Conservation (phyloP, 768 basidiomycete genomes). For the Termitomyces sp. region DNA sequence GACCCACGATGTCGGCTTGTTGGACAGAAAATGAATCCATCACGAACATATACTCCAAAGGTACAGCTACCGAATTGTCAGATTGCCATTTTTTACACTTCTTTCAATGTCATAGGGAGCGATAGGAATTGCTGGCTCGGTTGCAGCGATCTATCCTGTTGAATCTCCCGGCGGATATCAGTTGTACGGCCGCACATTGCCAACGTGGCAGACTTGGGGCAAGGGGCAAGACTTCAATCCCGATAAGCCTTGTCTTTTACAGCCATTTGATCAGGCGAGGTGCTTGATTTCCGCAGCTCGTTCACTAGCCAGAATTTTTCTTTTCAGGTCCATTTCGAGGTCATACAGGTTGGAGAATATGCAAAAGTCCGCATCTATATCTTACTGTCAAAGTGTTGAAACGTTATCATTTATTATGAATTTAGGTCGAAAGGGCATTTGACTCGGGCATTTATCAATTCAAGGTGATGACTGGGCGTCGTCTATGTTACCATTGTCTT, state of each 20-base stretch:
- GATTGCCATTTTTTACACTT: not conserved
- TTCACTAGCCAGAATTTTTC: too few relatives aligned
- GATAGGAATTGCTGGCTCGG: conserved; percentile 63
- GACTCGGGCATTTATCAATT: conserved; percentile 50
- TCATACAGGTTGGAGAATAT: conserved; percentile 23
- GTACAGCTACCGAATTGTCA: conserved; percentile 26
- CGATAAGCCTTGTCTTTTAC: conserved; percentile 53
- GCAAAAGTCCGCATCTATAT: conserved; percentile 26
- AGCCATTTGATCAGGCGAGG: conserved; percentile 7
- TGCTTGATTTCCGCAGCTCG: not conserved
- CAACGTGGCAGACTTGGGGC: conserved; percentile 63
- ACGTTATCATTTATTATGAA: not conserved
- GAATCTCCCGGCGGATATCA: conserved; percentile 44
- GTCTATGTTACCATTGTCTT: conserved; percentile 24
- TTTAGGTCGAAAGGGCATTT: conserved; percentile 42
- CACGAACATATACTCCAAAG: conserved; percentile 58
- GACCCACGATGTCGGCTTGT: conserved; percentile 54
- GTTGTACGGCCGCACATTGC: conserved; percentile 37
- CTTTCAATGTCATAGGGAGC: conserved; percentile 40
- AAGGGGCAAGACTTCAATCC: conserved; percentile 40
- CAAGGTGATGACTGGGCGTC: conserved; percentile 27
- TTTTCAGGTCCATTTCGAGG: conserved; percentile 38
- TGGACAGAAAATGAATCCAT: conserved; percentile 75
- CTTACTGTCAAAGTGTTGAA: not conserved
- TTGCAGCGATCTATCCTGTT: conserved; percentile 62